These are phyloP conservation scores for Phytopythium mirpurense DNA, from an alignment of 352 stramenopile genomes.

Conservation along the genomic window DNA sequence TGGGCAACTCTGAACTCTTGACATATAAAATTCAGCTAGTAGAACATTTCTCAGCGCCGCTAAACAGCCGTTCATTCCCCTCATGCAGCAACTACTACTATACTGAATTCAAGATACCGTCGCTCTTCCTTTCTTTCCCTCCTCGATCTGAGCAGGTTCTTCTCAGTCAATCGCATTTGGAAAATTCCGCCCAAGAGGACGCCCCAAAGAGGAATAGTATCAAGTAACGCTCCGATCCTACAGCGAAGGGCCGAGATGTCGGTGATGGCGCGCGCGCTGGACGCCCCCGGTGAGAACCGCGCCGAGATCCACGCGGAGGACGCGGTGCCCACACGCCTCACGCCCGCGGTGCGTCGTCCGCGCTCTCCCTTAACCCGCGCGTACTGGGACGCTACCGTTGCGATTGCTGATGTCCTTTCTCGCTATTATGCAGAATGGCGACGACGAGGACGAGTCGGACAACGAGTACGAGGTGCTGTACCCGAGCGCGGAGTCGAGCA, in stretches of 20 bases:
- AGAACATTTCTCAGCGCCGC: not conserved
- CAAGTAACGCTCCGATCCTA: not conserved
- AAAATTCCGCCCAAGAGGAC: no score
- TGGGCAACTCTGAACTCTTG: no score
- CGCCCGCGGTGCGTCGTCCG: conserved; percentile 1
- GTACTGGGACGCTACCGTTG: not conserved
- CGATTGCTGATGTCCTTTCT: not conserved
- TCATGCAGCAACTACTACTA: not conserved
- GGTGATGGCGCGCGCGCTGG: not conserved
- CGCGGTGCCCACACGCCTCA: not conserved
- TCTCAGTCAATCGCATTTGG: no score
- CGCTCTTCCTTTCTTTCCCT: no score
- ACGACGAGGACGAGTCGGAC: conserved; percentile 15
- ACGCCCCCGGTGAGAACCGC: not conserved
- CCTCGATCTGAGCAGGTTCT: no score
- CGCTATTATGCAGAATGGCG: not conserved
- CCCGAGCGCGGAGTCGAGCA: conserved; percentile 33
- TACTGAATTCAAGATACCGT: no score
- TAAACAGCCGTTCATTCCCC: conserved; percentile 5
- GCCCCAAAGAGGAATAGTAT: no score
- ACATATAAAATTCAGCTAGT: no score
- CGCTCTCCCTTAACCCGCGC: no score
- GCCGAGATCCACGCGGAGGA: not conserved
- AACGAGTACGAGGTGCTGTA: conserved; percentile 58
- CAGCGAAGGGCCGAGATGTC: not conserved